Base-by-base conservation (phyloP, 2,329 filamentous ascomycete genomes). In the Arthrobotrys iridis region DNA sequence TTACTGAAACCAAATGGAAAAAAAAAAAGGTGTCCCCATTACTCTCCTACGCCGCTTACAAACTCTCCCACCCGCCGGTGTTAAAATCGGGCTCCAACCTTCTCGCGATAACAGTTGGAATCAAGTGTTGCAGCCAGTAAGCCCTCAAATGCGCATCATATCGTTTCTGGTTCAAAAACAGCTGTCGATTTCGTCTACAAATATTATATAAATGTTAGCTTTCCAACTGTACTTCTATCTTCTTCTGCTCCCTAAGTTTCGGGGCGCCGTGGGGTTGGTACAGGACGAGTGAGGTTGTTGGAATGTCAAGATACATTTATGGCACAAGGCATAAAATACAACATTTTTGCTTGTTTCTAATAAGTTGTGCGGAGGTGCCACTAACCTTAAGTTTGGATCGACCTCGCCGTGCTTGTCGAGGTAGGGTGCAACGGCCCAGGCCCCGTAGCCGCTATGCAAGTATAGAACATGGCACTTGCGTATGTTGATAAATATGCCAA, bases 1-100 rank as follows among this genome's bases (percentile, higher is more conserved):
- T n/a, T n/a, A n/a, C n/a, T n/a, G n/a, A n/a, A n/a, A n/a, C n/a
- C n/a, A n/a, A n/a, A n/a, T n/a, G n/a, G 2, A 40, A 20, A 20
- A 37, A 37, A 52, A 30, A 10, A 15, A 18, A 45, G 18, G 20
- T 58, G 18, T 4, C 57, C 15, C 10, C 24, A 7, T 22, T 52
- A 18, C 18, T 4, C 18, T 15, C 46, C 24, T 8, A 8, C 40
- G 22, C 28, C 37, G 15, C 40, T 83, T 79, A 87, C 60, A 89
- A 86, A n/a, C 89, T 97, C 84, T 99, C 95, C 95, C 95, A 99
- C 0, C 95, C 95, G 0, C 95, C 95, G 79, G 93, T 97, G 81
- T 99, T 99, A 46, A 97, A 93, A 82, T 99, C 95, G 11, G 92
- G 91, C 84, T 99, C 95, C 78, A 99, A 83, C 82, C 93, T 94